Evolutionary conservation across 495 filamentous ascomycete genomes (phyloP), one percentile per base, ranked within the genome.

Genomic region (Penicillium robsamsonii): DNA sequence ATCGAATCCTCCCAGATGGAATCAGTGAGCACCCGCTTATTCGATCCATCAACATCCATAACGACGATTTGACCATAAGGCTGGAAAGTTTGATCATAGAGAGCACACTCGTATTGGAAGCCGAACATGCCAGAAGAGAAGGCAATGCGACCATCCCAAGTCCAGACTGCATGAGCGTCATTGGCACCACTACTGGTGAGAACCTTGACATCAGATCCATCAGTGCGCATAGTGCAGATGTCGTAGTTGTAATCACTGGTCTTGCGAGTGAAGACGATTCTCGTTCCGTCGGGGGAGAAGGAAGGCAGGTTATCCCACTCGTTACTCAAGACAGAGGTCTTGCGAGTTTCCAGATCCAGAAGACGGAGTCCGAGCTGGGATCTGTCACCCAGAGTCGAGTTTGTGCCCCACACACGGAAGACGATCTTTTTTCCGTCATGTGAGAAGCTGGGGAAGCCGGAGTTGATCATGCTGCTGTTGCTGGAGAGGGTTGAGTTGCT

Each of bases 141-240:
- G 42, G 67, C 43, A 20, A 74, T 74, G 41, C 65, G 67, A 13
- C 71, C 67, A 46, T 74, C 71, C 9, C 59, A 50, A 7, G 62
- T 60, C 75, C 76, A 79, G 0, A 74, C 69, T 2, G 74, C 73
- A 57, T 75, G 73, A 0, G 73, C 74, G 63, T 77, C 74, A 53
- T 77, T 75, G 22, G 71, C 69, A 12, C 58, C 59, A 48, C 66
- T 70, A 24, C 49, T 62, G 0, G 74, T 75, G 13, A 76, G 46
- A 4, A 65, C 49, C 10, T 40, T 56, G 30, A 76, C 48, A 30
- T 72, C 70, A 0, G 64, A 68, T 1, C 74, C 73, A 56, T 78
- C 69, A 2, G 70, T 60, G 2, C 58, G 54, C 31, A 77, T 71
- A 4, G 74, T 78, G 55, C 60, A 70, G 9, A 77, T 59, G 38